Conservation (phyloP, 164 flowering plant genomes). For the Vitis labrusca region DNA sequence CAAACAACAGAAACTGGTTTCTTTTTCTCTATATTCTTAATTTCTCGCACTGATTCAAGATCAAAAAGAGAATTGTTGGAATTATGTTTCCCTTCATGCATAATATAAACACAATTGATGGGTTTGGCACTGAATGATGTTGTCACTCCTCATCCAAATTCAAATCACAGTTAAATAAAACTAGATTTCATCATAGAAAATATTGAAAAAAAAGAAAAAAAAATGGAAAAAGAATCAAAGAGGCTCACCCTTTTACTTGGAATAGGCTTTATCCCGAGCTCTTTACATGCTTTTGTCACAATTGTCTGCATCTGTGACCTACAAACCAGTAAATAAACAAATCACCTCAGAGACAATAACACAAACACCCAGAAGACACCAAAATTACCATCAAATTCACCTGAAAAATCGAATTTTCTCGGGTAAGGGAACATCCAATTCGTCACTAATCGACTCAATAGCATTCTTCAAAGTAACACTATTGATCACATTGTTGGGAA, state of each 20-base stretch:
- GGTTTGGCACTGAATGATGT: too few species aligned
- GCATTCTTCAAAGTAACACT: slow-evolving; percentile 89
- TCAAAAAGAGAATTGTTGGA: too few species aligned
- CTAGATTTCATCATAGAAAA: neutral
- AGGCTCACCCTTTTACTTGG: slow-evolving; percentile 89
- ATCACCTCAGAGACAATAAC: neutral
- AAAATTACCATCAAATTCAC: slow-evolving; percentile 27
- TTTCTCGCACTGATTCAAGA: too few species aligned
- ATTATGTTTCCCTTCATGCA: too few species aligned
- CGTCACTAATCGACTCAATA: slow-evolving; percentile 54
- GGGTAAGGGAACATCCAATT: slow-evolving; percentile 78
- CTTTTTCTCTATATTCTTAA: too few species aligned
- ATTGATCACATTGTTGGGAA: slow-evolving; percentile 94
- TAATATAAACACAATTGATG: too few species aligned
- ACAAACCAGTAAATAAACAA: slow-evolving; percentile 14
- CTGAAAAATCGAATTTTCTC: slow-evolving; percentile 82
- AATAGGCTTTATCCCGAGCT: slow-evolving; percentile 83
- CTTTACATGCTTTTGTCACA: slow-evolving; percentile 81
- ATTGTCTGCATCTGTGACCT: slow-evolving; percentile 99
- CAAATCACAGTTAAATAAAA: too few species aligned
- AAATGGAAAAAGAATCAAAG: neutral
- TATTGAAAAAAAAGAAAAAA: neutral
- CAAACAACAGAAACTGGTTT: too few species aligned
- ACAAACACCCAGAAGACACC: neutral
- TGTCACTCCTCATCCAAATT: too few species aligned